Percentiles rank a stretch among this genome's conserved stretches.
These are phyloP conservation scores for Scheffersomyces lignosus DNA, from an alignment of 805 yeast species.

Conservation along the genomic window DNA sequence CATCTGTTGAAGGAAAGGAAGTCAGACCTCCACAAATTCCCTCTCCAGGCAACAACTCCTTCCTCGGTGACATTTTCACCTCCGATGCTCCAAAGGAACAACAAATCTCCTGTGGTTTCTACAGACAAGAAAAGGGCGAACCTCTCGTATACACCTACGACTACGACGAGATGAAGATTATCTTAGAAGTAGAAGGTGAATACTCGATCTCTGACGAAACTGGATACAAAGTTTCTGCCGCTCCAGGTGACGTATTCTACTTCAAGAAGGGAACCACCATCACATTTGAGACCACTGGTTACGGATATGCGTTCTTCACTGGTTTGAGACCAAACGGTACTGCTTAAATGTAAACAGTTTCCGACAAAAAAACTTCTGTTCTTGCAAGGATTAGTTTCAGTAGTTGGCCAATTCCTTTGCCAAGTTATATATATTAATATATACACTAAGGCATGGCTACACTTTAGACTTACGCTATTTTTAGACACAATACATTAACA, in stretches of 20 bases:
- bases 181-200: slow-evolving; percentile 67
- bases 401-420: too few relatives aligned
- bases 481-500: too few relatives aligned
- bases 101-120: slow-evolving; percentile 67
- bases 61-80: slow-evolving; percentile 64
- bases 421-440: too few relatives aligned
- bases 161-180: slow-evolving; percentile 61
- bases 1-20: slow-evolving; percentile 52
- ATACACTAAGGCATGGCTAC: too few relatives aligned
- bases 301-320: slow-evolving; percentile 61
- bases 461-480: too few relatives aligned
- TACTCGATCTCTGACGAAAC: slow-evolving; percentile 63
- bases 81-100: slow-evolving; percentile 61
- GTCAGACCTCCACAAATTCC: slow-evolving; percentile 60
- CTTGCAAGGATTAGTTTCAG: too few relatives aligned
- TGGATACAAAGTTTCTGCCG: slow-evolving; percentile 55
- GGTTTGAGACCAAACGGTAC: slow-evolving; percentile 52
- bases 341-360: slow-evolving; percentile 4
- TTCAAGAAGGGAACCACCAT: slow-evolving; percentile 68
- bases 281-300: slow-evolving; percentile 60
- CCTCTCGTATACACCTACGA: slow-evolving; percentile 65
- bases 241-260: slow-evolving; percentile 68
- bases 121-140: slow-evolving; percentile 66
- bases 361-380: too few relatives aligned
- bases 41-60: slow-evolving; percentile 66